Evolutionary conservation across 2,329 filamentous ascomycete species (phyloP).

Genomic region (Sarocladiaceae sp.): DNA sequence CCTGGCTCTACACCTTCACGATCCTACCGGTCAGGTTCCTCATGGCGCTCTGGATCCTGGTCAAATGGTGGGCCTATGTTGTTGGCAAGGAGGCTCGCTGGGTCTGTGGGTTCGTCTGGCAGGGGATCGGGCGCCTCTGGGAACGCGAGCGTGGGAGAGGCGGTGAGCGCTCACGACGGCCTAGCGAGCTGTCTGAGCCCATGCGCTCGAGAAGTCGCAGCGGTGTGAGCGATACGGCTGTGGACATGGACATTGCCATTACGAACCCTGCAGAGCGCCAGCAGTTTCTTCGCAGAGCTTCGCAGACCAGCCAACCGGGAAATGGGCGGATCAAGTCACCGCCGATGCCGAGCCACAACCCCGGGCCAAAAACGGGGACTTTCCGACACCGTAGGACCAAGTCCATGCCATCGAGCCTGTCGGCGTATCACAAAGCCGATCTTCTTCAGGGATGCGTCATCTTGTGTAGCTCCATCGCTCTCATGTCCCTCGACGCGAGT

Average conservation of each 20-base stretch:
- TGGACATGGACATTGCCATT: conserved; percentile 11
- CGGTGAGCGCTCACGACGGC: conserved; percentile 22
- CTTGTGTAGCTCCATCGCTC: conserved; percentile 72
- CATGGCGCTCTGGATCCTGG: conserved; percentile 69
- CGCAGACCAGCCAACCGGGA: not conserved
- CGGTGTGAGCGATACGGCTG: conserved; percentile 20
- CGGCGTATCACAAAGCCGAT: conserved; percentile 90
- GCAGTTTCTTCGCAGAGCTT: conserved; percentile 1
- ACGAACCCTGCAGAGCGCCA: conserved; percentile 1
- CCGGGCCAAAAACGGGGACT: conserved; percentile 25
- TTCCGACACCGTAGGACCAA: conserved; percentile 64
- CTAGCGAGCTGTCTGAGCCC: conserved; percentile 27
- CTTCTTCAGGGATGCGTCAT: conserved; percentile 86
- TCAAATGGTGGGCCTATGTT: conserved; percentile 71
- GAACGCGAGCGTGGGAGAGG: conserved; percentile 39
- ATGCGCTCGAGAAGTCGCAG: conserved; percentile 35
- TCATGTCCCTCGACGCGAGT: conserved; percentile 91
- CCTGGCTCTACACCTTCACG: conserved; percentile 95
- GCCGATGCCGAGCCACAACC: conserved; percentile 13
- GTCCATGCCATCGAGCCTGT: conserved; percentile 77
- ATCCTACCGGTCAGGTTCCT: conserved; percentile 86
- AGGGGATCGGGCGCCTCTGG: conserved; percentile 76
- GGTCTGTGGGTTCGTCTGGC: conserved; percentile 70
- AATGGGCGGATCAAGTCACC: conserved; percentile 6
- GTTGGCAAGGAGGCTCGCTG: conserved; percentile 65